These are phyloP conservation scores for Cytospora paraplurivora DNA, from an alignment of 2,329 filamentous ascomycete species.

Conservation along the genomic window DNA sequence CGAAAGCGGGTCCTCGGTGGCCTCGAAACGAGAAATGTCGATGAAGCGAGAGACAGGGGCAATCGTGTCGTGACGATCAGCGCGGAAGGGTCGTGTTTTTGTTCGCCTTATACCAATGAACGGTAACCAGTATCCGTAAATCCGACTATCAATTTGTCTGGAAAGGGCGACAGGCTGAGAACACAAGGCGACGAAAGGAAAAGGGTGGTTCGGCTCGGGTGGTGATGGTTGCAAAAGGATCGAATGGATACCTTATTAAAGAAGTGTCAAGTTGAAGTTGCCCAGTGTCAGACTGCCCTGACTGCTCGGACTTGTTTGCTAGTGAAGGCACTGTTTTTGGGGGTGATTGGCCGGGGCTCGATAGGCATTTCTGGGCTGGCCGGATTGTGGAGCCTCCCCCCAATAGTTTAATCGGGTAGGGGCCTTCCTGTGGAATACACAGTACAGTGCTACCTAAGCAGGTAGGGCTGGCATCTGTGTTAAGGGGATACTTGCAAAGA, in stretches of 20 bases:
- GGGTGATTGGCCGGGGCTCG: not conserved
- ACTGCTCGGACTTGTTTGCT: not conserved
- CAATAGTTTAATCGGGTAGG: not conserved
- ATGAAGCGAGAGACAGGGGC: slow-evolving; percentile 16
- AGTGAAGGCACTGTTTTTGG: not conserved
- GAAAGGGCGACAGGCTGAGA: not conserved
- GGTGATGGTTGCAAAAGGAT: slow-evolving; percentile 15
- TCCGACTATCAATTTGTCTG: not conserved
- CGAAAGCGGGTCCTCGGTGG: slow-evolving; percentile 1
- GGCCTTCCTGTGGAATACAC: not conserved
- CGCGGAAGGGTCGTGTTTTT: slow-evolving; percentile 6
- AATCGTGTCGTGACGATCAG: slow-evolving; percentile 20
- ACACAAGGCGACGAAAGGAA: slow-evolving; percentile 13
- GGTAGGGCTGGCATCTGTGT: not conserved
- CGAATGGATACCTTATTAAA: not conserved
- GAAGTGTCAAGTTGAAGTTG: not conserved
- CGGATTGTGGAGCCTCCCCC: not conserved
- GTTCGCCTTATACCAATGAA: slow-evolving; percentile 8
- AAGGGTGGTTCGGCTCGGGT: slow-evolving; percentile 5
- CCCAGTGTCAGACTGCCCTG: not conserved
- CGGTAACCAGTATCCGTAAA: slow-evolving; percentile 9
- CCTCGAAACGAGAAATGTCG: slow-evolving; percentile 3
- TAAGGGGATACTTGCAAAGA: not conserved
- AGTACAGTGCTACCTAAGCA: not conserved
- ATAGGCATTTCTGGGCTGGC: not conserved